Evolutionary conservation across 441 rosid genomes (phyloP).

Genomic region (Adansonia rubrostipa): DNA sequence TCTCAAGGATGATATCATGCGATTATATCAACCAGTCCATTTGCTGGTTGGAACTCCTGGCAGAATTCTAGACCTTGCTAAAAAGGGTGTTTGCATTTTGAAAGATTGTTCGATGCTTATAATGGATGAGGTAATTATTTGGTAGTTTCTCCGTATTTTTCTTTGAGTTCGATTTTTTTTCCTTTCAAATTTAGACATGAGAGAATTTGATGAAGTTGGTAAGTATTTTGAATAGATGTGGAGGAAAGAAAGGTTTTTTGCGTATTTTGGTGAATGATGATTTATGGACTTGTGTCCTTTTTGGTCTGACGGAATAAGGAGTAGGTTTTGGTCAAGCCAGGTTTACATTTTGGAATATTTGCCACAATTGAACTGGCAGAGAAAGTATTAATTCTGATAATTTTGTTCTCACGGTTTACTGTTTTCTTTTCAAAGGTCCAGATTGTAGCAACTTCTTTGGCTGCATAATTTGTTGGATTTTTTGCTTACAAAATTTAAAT

Average conservation of each 20-base stretch:
- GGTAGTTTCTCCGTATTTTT: conserved; percentile 18
- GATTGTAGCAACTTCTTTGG: not conserved
- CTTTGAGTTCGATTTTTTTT: not conserved
- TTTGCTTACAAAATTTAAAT: not conserved
- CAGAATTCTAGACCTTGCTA: conserved; percentile 90
- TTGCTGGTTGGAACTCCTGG: conserved; percentile 98
- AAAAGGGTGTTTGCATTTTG: conserved; percentile 89
- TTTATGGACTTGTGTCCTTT: not conserved
- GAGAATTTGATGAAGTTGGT: not conserved
- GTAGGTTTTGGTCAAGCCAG: not conserved
- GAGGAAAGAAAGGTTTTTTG: not conserved
- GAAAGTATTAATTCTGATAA: not conserved
- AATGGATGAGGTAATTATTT: conserved; percentile 85
- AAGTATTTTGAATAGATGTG: not conserved
- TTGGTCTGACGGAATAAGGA: not conserved
- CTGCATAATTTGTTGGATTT: not conserved
- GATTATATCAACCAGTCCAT: conserved; percentile 96
- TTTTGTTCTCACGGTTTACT: not conserved
- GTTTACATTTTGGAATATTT: not conserved
- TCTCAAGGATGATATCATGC: conserved; percentile 97
- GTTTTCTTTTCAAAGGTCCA: not conserved
- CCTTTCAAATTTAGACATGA: not conserved
- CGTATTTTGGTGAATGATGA: not conserved
- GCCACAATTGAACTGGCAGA: not conserved
- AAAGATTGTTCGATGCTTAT: conserved; percentile 94